Conservation (phyloP, 352 stramenopile genomes). For the Phytopythium ostracodes region DNA sequence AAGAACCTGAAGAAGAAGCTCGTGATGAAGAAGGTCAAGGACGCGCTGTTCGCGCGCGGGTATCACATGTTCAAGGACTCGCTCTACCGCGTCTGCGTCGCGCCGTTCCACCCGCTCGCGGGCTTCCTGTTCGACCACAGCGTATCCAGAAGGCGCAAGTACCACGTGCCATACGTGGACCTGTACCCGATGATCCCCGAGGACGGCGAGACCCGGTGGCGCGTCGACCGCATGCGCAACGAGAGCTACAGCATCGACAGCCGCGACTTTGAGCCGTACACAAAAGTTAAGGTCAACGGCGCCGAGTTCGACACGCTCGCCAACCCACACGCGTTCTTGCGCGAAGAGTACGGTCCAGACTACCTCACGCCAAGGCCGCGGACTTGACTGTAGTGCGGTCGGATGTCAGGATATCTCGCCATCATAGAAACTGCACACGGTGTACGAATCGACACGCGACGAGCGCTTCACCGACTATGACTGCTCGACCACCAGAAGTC, state of each 20-base stretch:
- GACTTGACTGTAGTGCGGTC: neutral
- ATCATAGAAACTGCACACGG: neutral
- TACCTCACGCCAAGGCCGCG: slow-evolving; percentile 20
- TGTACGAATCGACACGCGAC: neutral
- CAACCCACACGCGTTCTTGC: slow-evolving; percentile 38
- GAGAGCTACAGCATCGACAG: slow-evolving; percentile 16
- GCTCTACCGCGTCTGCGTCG: slow-evolving; percentile 25
- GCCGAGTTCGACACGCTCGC: slow-evolving; percentile 33
- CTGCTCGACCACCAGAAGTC: neutral
- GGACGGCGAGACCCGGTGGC: slow-evolving; percentile 13
- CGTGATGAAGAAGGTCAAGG: slow-evolving; percentile 7
- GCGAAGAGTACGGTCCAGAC: slow-evolving; percentile 34
- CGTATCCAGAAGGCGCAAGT: slow-evolving; percentile 1
- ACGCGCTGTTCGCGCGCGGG: slow-evolving; percentile 5
- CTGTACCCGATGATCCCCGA: slow-evolving; percentile 23
- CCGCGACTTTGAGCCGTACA: slow-evolving; percentile 24
- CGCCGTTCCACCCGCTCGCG: slow-evolving; percentile 27
- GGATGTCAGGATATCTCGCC: too few species aligned
- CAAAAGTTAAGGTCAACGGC: slow-evolving; percentile 28
- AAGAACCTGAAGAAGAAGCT: slow-evolving; percentile 5
- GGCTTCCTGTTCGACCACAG: slow-evolving; percentile 18
- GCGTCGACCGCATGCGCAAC: slow-evolving; percentile 13
- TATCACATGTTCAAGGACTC: slow-evolving; percentile 19
- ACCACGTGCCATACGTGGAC: slow-evolving; percentile 29
- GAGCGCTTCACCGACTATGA: neutral